Evolutionary conservation across 345 rosid genomes (phyloP).

Genomic region (Eucalyptus albens): DNA sequence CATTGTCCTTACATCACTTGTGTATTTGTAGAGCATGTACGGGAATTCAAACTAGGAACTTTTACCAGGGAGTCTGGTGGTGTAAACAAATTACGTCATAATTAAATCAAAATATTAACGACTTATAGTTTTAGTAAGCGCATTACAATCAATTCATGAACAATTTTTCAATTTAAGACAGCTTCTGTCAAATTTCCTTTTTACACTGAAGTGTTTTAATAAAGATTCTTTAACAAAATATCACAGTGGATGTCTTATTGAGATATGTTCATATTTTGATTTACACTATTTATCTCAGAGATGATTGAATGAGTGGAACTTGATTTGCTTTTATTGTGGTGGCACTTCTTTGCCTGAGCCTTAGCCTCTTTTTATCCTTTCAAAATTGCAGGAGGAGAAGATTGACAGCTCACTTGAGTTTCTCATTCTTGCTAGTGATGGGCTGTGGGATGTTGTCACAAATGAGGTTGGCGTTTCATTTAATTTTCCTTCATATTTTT

Average conservation of each 20-base stretch:
- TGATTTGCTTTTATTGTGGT: not conserved
- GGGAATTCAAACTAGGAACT: not conserved
- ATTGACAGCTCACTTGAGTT: conserved; percentile 92
- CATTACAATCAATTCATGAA: not conserved
- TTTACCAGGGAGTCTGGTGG: not conserved
- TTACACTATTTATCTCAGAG: not conserved
- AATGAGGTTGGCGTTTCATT: conserved; percentile 50
- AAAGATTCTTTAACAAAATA: not conserved
- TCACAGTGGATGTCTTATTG: not conserved
- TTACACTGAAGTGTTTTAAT: not conserved
- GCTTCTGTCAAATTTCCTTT: not conserved
- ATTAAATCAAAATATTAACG: not conserved
- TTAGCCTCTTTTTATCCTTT: not conserved
- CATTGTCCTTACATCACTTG: not conserved
- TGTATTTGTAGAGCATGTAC: not conserved
- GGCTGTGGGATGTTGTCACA: conserved; percentile 96
- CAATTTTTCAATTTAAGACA: not conserved
- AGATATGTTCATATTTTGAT: not conserved
- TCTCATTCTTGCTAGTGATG: conserved; percentile 99
- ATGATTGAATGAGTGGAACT: not conserved
- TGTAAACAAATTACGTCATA: not conserved
- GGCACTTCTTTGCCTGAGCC: not conserved
- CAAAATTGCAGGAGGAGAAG: conserved; percentile 73
- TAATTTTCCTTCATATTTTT: not conserved
- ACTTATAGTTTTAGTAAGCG: not conserved